These are phyloP conservation scores for Lagerstroemia speciosa DNA, from an alignment of 345 rosid genomes.

Conservation along the genomic window DNA sequence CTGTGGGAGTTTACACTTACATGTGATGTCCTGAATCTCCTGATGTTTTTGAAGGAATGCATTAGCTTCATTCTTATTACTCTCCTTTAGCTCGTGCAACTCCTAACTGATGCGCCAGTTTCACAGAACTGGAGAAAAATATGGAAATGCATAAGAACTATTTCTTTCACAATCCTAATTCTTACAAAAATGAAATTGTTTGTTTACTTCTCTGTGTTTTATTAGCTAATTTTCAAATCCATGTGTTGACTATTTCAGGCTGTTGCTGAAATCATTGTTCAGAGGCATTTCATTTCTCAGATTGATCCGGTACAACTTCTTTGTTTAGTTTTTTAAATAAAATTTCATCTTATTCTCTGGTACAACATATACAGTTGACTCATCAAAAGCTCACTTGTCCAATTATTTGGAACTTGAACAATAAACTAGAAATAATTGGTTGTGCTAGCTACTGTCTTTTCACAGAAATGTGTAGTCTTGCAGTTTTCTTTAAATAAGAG, in stretches of 20 bases:
- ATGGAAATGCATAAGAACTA: neutral
- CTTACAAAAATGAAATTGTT: neutral
- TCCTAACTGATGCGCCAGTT: neutral
- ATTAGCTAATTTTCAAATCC: neutral
- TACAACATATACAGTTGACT: neutral
- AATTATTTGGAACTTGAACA: neutral
- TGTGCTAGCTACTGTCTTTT: neutral
- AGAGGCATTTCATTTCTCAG: conserved; percentile 50
- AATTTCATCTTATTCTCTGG: neutral
- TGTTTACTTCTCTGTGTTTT: neutral
- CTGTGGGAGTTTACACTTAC: neutral
- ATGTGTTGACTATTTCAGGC: conserved; percentile 47
- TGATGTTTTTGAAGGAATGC: neutral
- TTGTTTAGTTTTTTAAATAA: neutral
- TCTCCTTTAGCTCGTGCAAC: neutral
- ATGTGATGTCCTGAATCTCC: neutral
- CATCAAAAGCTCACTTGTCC: neutral
- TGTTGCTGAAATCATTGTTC: conserved; percentile 65
- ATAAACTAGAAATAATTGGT: neutral
- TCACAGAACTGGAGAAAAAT: neutral
- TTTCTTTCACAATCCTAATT: neutral
- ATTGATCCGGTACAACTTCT: conserved; percentile 55
- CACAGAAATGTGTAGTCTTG: neutral
- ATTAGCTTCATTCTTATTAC: neutral
- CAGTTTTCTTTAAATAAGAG: neutral